Evolutionary conservation across 2,329 filamentous ascomycete genomes (phyloP), one percentile per base, ranked within the genome.

Genomic region (Neofusicoccum cordaticola): DNA sequence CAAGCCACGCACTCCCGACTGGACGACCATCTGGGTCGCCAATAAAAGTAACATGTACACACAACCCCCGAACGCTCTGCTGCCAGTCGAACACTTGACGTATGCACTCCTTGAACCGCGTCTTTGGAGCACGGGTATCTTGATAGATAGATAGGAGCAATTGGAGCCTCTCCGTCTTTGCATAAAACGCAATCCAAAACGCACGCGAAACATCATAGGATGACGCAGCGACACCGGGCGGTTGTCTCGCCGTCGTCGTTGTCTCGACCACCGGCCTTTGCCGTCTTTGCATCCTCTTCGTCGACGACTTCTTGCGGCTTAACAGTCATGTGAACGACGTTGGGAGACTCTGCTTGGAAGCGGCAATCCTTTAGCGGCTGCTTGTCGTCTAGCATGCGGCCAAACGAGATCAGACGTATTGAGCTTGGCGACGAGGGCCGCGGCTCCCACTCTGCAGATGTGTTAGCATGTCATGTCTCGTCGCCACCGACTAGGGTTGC

Each of bases 301-400:
- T 96, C 89, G 67, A 94, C 82, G 44, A 90, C 85, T 73, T 96
- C 92, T 73, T 93, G 90, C 2, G 93, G 93, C 70, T 91, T 90
- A 70, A 97, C 88, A 5, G 91, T 94, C 92, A 97, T 96, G 77
- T 97, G 93, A n/a, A 97, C 88, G 34, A 96, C 91, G 69, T 96
- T 96, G 7, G 91, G 86, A 11, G 84, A 82, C 67, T 92, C 89
- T 35, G 83, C 83, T 72, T 86, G 90, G 73, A 96, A 92, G 67
- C 88, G 90, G 72, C 91, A 93, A 69, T 93, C 92, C 81, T 88
- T 93, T 67, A 98, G 78, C 68, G 86, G 87, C 65, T 90, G 87
- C 79, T 96, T 96, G 73, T 97, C 94, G 71, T 96, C 93, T 69
- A 97, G 80, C 76, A 97, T 82, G 74, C 94, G 92, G 60, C 94